Evolutionary conservation across 208 protist species (phyloP), one percentile per base, ranked within the genome.

Genomic region (Endotrypanum monterogeii): DNA sequence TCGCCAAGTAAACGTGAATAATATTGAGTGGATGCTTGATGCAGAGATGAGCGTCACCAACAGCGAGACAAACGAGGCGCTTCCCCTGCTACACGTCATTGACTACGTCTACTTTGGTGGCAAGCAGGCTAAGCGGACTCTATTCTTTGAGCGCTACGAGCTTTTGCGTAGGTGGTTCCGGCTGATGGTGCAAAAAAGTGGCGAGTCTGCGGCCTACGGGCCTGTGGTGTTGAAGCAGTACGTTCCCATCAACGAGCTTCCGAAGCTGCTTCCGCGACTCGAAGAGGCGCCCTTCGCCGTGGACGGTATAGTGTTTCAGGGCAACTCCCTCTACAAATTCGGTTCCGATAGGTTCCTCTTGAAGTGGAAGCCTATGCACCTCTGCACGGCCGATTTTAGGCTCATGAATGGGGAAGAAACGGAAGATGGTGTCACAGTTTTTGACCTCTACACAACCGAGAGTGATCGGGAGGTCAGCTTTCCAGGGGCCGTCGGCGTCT

Each of bases 281-380:
- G 85, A 93, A 25, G 75, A 86, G 30, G 71, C 83, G 7, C 76
- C 85, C 16, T 84, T 89, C 25, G 73, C 83, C 1, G 83, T 94
- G 60, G 93, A 97, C 67, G 93, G 93, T 48, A 77, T 97, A 18
- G 84, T 97, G 7, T 95, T 97, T 67, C 93, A 97, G 79, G 82
- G 91, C 72, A 87, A 85, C 67, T 77, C 80, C 30, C 35, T 83
- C 50, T 97, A 97, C 78, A 80, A 81, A 68, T 92, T 86, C 67
- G 90, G 90, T 8, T 30, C 74, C 0, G 93, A 97, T 80, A 89
- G 85, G 69, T 67, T 76, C 23, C 76, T 97, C 69, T 68, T 89
- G 58, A 97, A 97, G 72, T 97, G 93, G 93, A 97, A 97, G 76
- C 90, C 93, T n/a, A 62, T 89, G 58, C 73, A 84, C 23, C 76